Evolutionary conservation across 2,329 filamentous ascomycete species (phyloP).

Genomic region (Ramichloridium luteum): DNA sequence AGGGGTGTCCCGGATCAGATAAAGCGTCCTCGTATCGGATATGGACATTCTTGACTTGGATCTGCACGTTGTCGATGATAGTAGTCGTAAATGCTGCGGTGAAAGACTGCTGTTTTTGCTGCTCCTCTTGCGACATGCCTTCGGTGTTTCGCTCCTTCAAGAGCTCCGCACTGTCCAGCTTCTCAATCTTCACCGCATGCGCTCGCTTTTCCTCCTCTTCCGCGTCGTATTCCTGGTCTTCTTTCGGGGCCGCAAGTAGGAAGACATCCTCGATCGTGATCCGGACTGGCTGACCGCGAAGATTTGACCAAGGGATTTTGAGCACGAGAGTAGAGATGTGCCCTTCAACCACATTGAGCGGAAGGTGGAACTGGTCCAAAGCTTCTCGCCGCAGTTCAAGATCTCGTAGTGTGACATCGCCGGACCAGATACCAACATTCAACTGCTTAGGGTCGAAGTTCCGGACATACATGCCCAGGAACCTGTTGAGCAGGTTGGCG

Average conservation of each 20-base stretch:
- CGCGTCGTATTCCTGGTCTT: conserved; percentile 84
- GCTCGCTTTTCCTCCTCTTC: conserved; percentile 80
- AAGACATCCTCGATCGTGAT: conserved; percentile 96
- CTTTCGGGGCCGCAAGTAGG: conserved; percentile 84
- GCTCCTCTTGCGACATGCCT: conserved; percentile 85
- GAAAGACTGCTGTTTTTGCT: conserved; percentile 96
- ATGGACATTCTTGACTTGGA: conserved; percentile 97
- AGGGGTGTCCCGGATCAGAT: conserved; percentile 86
- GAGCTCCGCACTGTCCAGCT: conserved; percentile 89
- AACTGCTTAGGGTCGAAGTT: conserved; percentile 97
- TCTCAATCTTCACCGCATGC: conserved; percentile 96
- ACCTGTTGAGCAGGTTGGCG: conserved; percentile 93
- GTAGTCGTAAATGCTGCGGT: conserved; percentile 89
- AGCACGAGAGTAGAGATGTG: conserved; percentile 86
- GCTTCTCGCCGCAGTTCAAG: conserved; percentile 89
- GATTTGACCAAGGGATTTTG: conserved; percentile 92
- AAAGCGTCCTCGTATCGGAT: conserved; percentile 97
- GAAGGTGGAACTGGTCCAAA: conserved; percentile 90
- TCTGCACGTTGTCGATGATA: conserved; percentile 95
- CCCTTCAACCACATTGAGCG: conserved; percentile 91
- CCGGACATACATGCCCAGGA: conserved; percentile 99
- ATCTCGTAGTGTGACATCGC: conserved; percentile 88
- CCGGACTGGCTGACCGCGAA: conserved; percentile 86
- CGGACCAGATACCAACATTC: conserved; percentile 97
- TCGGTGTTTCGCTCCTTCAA: conserved; percentile 86